Evolutionary conservation across 2,329 filamentous ascomycete genomes (phyloP).

Genomic region (Fragosphaeria purpurea): DNA sequence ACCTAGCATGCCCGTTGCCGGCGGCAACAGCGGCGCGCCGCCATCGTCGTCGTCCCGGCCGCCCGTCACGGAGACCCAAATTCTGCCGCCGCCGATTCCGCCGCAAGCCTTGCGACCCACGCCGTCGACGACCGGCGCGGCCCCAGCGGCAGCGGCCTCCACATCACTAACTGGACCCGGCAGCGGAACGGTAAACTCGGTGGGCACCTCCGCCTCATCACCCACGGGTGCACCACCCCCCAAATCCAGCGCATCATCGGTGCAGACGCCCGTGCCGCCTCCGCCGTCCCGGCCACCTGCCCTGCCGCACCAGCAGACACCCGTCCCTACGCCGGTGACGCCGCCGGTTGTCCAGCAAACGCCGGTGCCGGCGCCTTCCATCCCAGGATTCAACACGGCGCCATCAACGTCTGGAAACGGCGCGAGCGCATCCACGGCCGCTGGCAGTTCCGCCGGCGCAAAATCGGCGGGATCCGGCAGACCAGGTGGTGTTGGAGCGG

Average conservation of each 20-base stretch:
- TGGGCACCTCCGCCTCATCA: background rate
- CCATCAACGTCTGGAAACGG: background rate
- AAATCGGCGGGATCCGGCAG: too few relatives aligned
- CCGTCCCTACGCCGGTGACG: background rate
- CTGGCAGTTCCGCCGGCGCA: too few relatives aligned
- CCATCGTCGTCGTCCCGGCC: background rate
- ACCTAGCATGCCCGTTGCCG: background rate
- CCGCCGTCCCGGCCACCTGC: too few relatives aligned
- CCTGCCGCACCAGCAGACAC: background rate
- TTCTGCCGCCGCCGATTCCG: constrained; percentile 8
- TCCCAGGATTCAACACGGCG: constrained; percentile 6
- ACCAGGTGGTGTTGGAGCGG: too few relatives aligned
- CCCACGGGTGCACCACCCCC: background rate
- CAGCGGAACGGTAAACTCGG: background rate
- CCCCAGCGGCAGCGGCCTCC: background rate
- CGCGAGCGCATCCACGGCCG: too few relatives aligned
- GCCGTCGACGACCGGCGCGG: background rate
- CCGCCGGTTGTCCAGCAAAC: constrained; percentile 4
- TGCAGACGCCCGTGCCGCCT: constrained; percentile 4
- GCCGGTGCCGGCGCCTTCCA: constrained; percentile 10
- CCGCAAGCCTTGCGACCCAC: constrained; percentile 5
- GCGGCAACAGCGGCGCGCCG: background rate
- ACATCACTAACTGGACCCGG: too few relatives aligned
- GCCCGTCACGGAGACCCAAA: constrained; percentile 8
- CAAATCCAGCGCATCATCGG: background rate